Conservation (phyloP, 2,329 filamentous ascomycete genomes). For the Neophaeococcomyces aloes region DNA sequence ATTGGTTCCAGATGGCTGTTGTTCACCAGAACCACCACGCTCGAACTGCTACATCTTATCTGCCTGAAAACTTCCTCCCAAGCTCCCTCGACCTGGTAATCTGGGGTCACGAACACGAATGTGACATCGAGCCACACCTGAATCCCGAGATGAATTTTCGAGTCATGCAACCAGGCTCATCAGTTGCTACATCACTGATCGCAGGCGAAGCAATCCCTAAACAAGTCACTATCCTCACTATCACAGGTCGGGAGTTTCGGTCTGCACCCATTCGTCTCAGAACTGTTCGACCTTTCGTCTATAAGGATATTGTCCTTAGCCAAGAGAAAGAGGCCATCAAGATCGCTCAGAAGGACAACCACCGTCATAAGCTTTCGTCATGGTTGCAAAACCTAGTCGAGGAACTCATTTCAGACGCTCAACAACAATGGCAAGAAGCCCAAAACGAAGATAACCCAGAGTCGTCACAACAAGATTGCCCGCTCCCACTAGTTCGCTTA, state of each 20-base stretch:
- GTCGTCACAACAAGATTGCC: slow-evolving; percentile 33
- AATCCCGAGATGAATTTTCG: slow-evolving; percentile 87
- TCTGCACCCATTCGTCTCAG: slow-evolving; percentile 74
- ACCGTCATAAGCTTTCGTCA: slow-evolving; percentile 67
- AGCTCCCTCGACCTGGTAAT: slow-evolving; percentile 84
- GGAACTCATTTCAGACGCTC: slow-evolving; percentile 76
- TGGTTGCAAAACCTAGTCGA: slow-evolving; percentile 70
- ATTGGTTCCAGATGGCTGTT: slow-evolving; percentile 94
- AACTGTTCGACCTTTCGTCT: slow-evolving; percentile 82
- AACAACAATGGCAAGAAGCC: slow-evolving; percentile 66
- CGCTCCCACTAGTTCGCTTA: slow-evolving; percentile 74
- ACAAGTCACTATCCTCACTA: slow-evolving; percentile 73
- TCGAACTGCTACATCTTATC: slow-evolving; percentile 82
- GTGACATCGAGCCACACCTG: slow-evolving; percentile 68
- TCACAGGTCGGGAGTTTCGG: slow-evolving; percentile 73
- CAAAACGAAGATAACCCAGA: slow-evolving; percentile 55
- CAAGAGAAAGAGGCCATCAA: slow-evolving; percentile 67
- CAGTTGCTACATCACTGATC: slow-evolving; percentile 83
- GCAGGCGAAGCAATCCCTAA: slow-evolving; percentile 85
- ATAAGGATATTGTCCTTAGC: slow-evolving; percentile 66
- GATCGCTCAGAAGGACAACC: slow-evolving; percentile 70
- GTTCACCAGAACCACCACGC: slow-evolving; percentile 96
- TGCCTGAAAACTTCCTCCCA: slow-evolving; percentile 86
- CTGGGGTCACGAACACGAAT: slow-evolving; percentile 98
- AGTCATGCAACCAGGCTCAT: slow-evolving; percentile 96